These are phyloP conservation scores for Kodamaea fukazawae DNA, from an alignment of 805 yeast genomes.

Conservation along the genomic window DNA sequence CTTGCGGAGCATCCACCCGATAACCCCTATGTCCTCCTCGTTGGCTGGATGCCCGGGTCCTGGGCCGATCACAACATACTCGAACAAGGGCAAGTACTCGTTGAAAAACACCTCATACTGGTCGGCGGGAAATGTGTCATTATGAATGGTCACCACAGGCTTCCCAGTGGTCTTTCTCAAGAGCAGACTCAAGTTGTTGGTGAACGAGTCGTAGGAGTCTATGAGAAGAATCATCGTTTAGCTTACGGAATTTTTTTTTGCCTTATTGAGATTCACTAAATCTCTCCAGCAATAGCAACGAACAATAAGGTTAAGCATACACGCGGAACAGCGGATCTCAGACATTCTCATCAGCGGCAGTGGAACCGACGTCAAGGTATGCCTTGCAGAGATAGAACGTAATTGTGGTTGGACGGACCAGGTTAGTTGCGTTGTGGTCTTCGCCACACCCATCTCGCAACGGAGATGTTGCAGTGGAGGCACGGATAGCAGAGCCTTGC, in stretches of 20 bases:
- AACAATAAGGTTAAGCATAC: no score
- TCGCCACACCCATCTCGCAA: no score
- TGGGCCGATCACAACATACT: constrained; percentile 86
- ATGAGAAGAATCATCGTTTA: constrained; percentile 57
- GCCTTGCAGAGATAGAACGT: no score
- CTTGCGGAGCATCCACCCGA: constrained; percentile 52
- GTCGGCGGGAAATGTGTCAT: constrained; percentile 47
- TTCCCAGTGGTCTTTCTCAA: constrained; percentile 51
- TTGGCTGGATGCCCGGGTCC: constrained; percentile 91
- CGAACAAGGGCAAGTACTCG: constrained; percentile 50
- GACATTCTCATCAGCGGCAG: no score
- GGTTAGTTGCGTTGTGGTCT: no score
- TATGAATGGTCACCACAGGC: constrained; percentile 57
- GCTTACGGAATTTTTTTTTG: neutral
- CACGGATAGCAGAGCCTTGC: no score
- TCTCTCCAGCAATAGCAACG: no score
- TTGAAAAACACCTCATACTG: constrained; percentile 36
- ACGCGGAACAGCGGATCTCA: no score
- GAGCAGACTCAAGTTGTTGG: constrained; percentile 71
- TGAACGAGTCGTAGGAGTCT: constrained; percentile 95
- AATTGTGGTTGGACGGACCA: no score
- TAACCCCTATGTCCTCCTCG: constrained; percentile 67
- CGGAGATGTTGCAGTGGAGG: no score
- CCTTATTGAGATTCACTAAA: neutral
- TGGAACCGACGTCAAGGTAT: no score